phyloP scores from a whole-genome alignment of 2,329 filamentous ascomycete species.

The Epichloe scottii region DNA sequence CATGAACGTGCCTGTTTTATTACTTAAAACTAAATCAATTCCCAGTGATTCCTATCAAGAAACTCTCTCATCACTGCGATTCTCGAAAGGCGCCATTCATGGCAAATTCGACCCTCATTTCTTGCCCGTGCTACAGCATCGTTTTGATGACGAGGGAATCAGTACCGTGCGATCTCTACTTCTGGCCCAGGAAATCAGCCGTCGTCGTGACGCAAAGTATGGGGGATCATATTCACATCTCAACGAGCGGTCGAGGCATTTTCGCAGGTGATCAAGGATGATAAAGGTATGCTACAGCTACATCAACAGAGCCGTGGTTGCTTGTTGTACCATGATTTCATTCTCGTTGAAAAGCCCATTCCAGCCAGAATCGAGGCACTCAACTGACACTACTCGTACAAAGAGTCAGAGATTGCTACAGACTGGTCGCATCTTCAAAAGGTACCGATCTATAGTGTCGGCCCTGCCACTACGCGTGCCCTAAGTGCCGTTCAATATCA shows the following conservation, averaged over 20 bases:
- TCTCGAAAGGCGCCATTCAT: slow-evolving; percentile 12
- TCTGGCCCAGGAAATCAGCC: slow-evolving; percentile 26
- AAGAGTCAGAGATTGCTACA: neutral
- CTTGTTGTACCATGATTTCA: neutral
- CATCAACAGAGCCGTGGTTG: neutral
- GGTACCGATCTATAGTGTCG: slow-evolving; percentile 63
- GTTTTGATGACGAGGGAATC: slow-evolving; percentile 48
- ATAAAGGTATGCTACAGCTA: slow-evolving; percentile 22
- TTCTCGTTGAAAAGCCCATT: neutral
- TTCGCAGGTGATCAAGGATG: slow-evolving; percentile 44
- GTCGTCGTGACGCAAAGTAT: slow-evolving; percentile 32
- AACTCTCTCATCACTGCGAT: slow-evolving; percentile 28
- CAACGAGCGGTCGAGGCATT: slow-evolving; percentile 77
- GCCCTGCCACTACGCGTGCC: slow-evolving; percentile 67
- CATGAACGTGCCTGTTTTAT: slow-evolving; percentile 38
- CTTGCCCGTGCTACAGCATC: slow-evolving; percentile 65
- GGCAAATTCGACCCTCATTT: slow-evolving; percentile 50
- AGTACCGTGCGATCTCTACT: slow-evolving; percentile 39
- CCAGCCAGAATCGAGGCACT: neutral
- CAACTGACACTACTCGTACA: neutral
- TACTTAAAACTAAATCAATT: slow-evolving; percentile 66
- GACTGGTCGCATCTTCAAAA: slow-evolving; percentile 37
- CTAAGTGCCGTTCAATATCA: slow-evolving; percentile 42
- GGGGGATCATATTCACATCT: slow-evolving; percentile 74
- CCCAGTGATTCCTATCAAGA: slow-evolving; percentile 64